phyloP scores from a whole-genome alignment of 768 basidiomycete genomes.

The Leucocoprinus sp. region DNA sequence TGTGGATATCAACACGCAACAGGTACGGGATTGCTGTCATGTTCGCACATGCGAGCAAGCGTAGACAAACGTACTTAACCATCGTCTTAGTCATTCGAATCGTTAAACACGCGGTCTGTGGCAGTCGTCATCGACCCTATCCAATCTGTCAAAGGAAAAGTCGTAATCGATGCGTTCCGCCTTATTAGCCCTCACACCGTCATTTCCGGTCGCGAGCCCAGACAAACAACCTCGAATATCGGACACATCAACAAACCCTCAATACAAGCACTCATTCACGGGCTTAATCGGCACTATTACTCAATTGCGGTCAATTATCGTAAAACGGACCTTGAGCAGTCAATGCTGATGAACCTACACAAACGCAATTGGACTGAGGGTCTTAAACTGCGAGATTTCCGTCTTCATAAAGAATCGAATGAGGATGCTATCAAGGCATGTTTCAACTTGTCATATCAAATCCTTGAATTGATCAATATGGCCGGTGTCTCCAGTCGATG shows the following conservation, averaged over 20 bases:
- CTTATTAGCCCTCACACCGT: constrained; percentile 89
- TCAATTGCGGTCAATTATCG: constrained; percentile 96
- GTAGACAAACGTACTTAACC: not conserved
- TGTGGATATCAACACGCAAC: constrained; percentile 98
- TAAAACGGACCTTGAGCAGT: constrained; percentile 96
- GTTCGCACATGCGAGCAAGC: constrained; percentile 1
- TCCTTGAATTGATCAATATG: constrained; percentile 12
- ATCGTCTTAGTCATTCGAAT: constrained; percentile 82
- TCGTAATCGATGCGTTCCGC: constrained; percentile 98
- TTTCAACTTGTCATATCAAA: not conserved
- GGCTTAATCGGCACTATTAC: constrained; percentile 97
- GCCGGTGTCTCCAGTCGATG: constrained; percentile 61
- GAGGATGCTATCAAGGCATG: constrained; percentile 92
- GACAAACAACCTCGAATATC: constrained; percentile 97
- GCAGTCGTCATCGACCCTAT: constrained; percentile 98
- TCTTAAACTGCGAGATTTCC: constrained; percentile 84
- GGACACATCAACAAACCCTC: constrained; percentile 99
- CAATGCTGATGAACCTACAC: constrained; percentile 98
- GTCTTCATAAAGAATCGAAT: constrained; percentile 78
- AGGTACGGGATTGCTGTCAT: constrained; percentile 40
- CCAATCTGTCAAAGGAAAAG: constrained; percentile 97
- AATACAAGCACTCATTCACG: constrained; percentile 97
- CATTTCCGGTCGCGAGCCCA: constrained; percentile 86
- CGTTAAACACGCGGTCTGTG: constrained; percentile 85
- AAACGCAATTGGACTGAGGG: constrained; percentile 99